phyloP scores from a whole-genome alignment of 208 protist species.

The Vickermania ingenoplastis region DNA sequence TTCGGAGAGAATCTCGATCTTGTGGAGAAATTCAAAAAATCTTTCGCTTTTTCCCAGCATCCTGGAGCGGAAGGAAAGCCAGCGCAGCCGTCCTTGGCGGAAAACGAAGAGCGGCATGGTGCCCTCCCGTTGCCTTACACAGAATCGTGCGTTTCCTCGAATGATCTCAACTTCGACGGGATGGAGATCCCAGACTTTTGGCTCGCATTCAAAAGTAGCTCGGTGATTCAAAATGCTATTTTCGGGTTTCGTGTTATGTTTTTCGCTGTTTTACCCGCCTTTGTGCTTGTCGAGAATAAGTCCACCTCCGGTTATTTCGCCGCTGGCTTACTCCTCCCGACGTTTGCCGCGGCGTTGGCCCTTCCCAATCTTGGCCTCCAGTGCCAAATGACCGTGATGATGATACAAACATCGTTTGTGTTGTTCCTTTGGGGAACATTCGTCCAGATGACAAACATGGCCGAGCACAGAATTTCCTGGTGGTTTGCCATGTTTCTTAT shows the following conservation, averaged over 20 bases:
- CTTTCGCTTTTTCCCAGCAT: not conserved
- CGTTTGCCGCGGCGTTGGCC: constrained; percentile 22
- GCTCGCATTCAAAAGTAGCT: constrained; percentile 22
- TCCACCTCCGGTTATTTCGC: constrained; percentile 22
- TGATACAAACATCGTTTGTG: constrained; percentile 15
- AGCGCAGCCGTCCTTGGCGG: not conserved
- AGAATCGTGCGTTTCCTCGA: not conserved
- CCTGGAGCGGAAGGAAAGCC: not conserved
- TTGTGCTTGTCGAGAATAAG: constrained; percentile 21
- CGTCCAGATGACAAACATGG: constrained; percentile 28
- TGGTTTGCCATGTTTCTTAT: constrained; percentile 52
- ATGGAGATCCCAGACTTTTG: constrained; percentile 22
- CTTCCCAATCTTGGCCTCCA: constrained; percentile 28
- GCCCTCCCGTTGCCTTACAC: not conserved
- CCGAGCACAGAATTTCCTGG: constrained; percentile 29
- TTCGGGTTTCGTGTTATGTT: constrained; percentile 33
- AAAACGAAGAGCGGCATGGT: not conserved
- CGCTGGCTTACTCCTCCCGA: constrained; percentile 16
- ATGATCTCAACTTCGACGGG: constrained; percentile 11
- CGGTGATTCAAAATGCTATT: constrained; percentile 18
- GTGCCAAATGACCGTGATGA: constrained; percentile 18
- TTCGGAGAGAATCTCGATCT: not conserved
- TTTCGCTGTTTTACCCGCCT: constrained; percentile 30
- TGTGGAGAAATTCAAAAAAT: not conserved
- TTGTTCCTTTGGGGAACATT: constrained; percentile 29